Percentiles rank a stretch among this genome's conserved stretches.
phyloP scores from a whole-genome alignment of 176 grass and related monocot genomes.

The Juncus inflexus region DNA sequence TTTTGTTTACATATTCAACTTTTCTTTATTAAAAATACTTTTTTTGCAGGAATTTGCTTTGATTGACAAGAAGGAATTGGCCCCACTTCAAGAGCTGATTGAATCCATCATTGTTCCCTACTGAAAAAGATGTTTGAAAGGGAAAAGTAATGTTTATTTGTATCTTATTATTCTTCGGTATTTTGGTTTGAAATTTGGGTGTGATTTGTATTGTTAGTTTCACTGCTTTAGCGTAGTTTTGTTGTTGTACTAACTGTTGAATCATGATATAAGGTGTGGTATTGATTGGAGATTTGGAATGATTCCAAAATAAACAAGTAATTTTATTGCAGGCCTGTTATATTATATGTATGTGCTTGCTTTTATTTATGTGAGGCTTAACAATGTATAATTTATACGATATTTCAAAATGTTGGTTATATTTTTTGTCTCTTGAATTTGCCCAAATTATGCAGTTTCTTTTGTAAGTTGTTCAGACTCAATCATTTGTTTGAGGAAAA shows the following conservation, averaged over 20 bases:
- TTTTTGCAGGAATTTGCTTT: slow-evolving; percentile 68
- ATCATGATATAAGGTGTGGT: background rate
- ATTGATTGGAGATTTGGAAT: slow-evolving; percentile 17
- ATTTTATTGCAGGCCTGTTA: slow-evolving; percentile 13
- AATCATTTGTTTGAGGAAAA: too few species aligned
- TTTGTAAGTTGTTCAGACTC: too few species aligned
- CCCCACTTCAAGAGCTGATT: slow-evolving; percentile 88
- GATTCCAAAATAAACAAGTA: slow-evolving; percentile 18
- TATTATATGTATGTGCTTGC: background rate
- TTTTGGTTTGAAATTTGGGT: slow-evolving; percentile 9
- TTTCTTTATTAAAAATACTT: background rate
- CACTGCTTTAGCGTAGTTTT: background rate
- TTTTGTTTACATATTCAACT: background rate
- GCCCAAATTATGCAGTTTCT: too few species aligned
- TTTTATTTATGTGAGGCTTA: background rate
- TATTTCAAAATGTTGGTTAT: too few species aligned
- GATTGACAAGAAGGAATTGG: slow-evolving; percentile 97
- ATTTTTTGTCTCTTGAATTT: too few species aligned
- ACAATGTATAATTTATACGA: too few species aligned
- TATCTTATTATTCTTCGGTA: slow-evolving; percentile 16
- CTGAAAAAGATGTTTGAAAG: slow-evolving; percentile 26
- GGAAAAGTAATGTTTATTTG: background rate
- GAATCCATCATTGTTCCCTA: slow-evolving; percentile 95
- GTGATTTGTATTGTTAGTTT: slow-evolving; percentile 26
- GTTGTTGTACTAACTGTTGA: slow-evolving; percentile 17